Evolutionary conservation across 805 yeast species (phyloP).

Genomic region (Scheffersomyces spartinae): DNA sequence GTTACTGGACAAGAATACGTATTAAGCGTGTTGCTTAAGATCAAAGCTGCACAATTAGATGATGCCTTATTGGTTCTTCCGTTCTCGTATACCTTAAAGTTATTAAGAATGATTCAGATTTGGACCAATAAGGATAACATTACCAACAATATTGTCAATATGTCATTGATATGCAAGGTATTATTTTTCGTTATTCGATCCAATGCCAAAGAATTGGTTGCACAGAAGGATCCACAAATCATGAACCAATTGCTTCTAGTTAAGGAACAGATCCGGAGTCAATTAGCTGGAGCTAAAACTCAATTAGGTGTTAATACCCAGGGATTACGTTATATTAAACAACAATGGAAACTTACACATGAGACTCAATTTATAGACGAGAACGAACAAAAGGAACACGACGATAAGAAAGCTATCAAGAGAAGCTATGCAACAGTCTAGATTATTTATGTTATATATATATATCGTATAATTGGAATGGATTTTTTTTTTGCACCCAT

Average conservation of each 20-base stretch:
- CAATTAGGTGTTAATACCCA: slow-evolving; percentile 77
- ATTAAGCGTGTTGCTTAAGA: slow-evolving; percentile 54
- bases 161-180: slow-evolving; percentile 61
- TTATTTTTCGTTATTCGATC: slow-evolving; percentile 62
- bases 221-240: slow-evolving; percentile 51
- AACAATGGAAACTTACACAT: slow-evolving; percentile 73
- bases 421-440: slow-evolving; percentile 55
- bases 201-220: slow-evolving; percentile 70
- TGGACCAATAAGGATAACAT: slow-evolving; percentile 46
- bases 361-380: slow-evolving; percentile 64
- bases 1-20: slow-evolving; percentile 71
- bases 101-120: slow-evolving; percentile 60
- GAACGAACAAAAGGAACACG: slow-evolving; percentile 39
- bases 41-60: slow-evolving; percentile 77
- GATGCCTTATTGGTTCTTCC: slow-evolving; percentile 90
- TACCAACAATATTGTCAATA: slow-evolving; percentile 34
- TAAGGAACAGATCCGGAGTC: slow-evolving; percentile 46
- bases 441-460: too few species aligned
- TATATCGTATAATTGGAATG: too few species aligned
- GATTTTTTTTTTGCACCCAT: too few species aligned
- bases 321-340: slow-evolving; percentile 63
- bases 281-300: slow-evolving; percentile 38
- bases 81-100: slow-evolving; percentile 64
- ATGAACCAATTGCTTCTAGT: slow-evolving; percentile 56
- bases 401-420: slow-evolving; percentile 51